Evolutionary conservation across 2,329 filamentous ascomycete genomes (phyloP).

Genomic region (Xylariaceae sp.): DNA sequence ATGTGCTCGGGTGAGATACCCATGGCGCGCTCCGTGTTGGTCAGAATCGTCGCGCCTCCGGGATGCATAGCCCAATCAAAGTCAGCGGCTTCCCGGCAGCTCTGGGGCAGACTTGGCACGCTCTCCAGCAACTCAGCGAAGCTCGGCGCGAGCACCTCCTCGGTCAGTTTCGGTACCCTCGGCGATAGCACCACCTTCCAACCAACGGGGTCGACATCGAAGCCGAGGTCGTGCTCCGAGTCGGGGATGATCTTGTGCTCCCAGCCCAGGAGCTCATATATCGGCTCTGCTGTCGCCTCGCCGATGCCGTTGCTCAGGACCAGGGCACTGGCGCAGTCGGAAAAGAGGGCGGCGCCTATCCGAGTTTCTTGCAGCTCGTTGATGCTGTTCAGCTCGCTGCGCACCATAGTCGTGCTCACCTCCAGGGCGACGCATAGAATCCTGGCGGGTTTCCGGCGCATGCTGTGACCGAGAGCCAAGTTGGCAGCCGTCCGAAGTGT

Average conservation of each 20-base stretch:
- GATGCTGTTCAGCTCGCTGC: conserved; percentile 59
- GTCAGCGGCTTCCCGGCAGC: conserved; percentile 40
- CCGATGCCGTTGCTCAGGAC: conserved; percentile 59
- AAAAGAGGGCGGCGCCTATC: conserved; percentile 61
- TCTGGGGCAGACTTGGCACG: conserved; percentile 35
- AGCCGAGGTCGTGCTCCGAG: conserved; percentile 55
- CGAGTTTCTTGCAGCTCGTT: conserved; percentile 50
- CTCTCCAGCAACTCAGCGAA: conserved; percentile 48
- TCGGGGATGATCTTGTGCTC: conserved; percentile 55
- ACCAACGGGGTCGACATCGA: conserved; percentile 56
- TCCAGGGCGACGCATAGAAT: conserved; percentile 60
- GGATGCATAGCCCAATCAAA: conserved; percentile 72
- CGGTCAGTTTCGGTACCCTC: conserved; percentile 50
- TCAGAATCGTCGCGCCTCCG: conserved; percentile 58
- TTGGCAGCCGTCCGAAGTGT: conserved; percentile 57
- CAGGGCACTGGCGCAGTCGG: conserved; percentile 60
- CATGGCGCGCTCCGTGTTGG: conserved; percentile 53
- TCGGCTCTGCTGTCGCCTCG: conserved; percentile 29
- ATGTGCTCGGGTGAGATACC: conserved; percentile 54
- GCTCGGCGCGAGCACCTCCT: conserved; percentile 41
- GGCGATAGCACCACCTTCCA: conserved; percentile 62
- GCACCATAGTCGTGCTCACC: conserved; percentile 51
- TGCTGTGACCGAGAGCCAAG: conserved; percentile 55
- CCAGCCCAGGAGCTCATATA: conserved; percentile 59
- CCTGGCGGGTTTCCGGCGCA: conserved; percentile 51